phyloP scores from a whole-genome alignment of 2,329 filamentous ascomycete genomes.

The Sporothrix euskadiensis region DNA sequence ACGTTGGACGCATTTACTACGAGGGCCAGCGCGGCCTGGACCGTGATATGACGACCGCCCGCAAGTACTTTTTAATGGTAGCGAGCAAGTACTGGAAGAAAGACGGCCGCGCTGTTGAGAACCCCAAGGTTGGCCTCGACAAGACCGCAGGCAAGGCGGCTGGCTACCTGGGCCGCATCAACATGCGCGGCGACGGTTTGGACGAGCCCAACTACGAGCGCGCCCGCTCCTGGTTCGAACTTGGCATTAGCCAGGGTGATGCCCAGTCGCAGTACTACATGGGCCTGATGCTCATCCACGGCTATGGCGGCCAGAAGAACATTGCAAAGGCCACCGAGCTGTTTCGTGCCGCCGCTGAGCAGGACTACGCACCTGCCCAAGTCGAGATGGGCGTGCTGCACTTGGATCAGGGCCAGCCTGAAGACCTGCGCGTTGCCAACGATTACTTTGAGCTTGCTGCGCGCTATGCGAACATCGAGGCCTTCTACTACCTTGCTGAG shows the following conservation, averaged over 20 bases:
- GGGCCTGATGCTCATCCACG: slow-evolving; percentile 79
- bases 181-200: slow-evolving; percentile 81
- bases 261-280: slow-evolving; percentile 81
- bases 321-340: slow-evolving; percentile 70
- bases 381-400: slow-evolving; percentile 82
- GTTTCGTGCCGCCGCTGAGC: slow-evolving; percentile 77
- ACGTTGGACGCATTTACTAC: slow-evolving; percentile 82
- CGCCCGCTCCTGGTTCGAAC: slow-evolving; percentile 79
- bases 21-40: slow-evolving; percentile 78
- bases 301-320: slow-evolving; percentile 66
- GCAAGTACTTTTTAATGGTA: slow-evolving; percentile 78
- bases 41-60: slow-evolving; percentile 70
- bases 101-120: slow-evolving; percentile 72
- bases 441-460: slow-evolving; percentile 87
- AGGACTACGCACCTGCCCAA: slow-evolving; percentile 77
- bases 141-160: slow-evolving; percentile 81
- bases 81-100: slow-evolving; percentile 78
- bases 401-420: slow-evolving; percentile 72
- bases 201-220: slow-evolving; percentile 71
- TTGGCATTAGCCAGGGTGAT: slow-evolving; percentile 73
- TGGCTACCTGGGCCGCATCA: slow-evolving; percentile 86
- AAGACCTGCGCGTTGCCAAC: slow-evolving; percentile 73
- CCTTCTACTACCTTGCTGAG: slow-evolving; percentile 89
- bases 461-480: slow-evolving; percentile 80
- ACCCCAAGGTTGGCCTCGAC: slow-evolving; percentile 68